Base-by-base conservation (phyloP, 768 basidiomycete species). In the Chalciporus piperatus region DNA sequence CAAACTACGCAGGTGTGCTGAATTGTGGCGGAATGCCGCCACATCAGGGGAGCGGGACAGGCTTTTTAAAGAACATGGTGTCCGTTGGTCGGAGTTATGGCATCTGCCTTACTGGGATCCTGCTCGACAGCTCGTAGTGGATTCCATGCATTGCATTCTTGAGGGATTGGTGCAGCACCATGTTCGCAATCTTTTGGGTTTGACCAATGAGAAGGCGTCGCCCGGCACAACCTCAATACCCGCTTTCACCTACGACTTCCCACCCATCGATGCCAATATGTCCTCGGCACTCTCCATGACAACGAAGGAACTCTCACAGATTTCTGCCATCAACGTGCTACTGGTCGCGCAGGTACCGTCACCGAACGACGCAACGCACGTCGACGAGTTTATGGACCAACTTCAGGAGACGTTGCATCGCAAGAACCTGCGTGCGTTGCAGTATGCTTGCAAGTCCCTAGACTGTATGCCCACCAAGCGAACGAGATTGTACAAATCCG, bases 131-230 rank as follows among this genome's bases (percentile, higher is more conserved):
- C 48, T 65, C 1, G 54, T 67, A 0, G 47, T 65, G 1, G 60
- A 70, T 39, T 38, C 56, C 2, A 70, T 70, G 67, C 69, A 70
- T 20, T 57, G 47, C 22, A 27, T 70, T 8, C 52, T 66, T 1
- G 33, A 63, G 35, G 58, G 58, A 3, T 46, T 52, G 9, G 51
- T 46, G 0, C 33, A 55, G 27, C 20, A 39, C 23, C 59, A 60
- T 19, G 5, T 35, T 3, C 38, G 22, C 1, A 46, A 28, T 1
- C 35, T 51, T 22, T 27, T 59, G 3, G 43, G 56, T 8, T n/a
- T 60, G 17, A 57, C 48, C 1, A 51, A 10, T 0, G 40, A 45
- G 4, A 45, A 44, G 12, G 30, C 11, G n/a, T n/a, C 47, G 10
- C 44, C 35, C 16, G 32, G 46, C 32, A 17, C 23, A 25, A 25